Evolutionary conservation across 306 rosid species (phyloP).

Genomic region (Pyrus communis): DNA sequence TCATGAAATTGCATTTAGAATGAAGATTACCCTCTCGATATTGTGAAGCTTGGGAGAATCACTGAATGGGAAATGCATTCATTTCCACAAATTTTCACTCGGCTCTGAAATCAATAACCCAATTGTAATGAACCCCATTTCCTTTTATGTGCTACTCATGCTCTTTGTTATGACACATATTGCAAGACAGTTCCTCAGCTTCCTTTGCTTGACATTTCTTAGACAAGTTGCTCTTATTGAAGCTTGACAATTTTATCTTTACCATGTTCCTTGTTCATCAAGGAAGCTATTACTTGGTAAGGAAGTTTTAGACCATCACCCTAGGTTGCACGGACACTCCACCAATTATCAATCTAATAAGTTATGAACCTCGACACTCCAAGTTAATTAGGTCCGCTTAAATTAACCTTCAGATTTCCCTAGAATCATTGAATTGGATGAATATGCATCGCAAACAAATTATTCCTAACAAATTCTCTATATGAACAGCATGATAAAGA

Average conservation of each 20-base stretch:
- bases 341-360: too few relatives aligned
- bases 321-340: too few relatives aligned
- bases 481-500: too few relatives aligned
- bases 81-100: constrained; percentile 1
- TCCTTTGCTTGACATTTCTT: not conserved
- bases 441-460: too few relatives aligned
- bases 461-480: too few relatives aligned
- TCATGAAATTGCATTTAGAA: not conserved
- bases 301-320: not conserved
- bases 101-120: not conserved
- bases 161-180: not conserved
- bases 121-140: not conserved
- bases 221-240: not conserved
- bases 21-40: not conserved
- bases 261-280: not conserved
- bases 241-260: not conserved
- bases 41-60: not conserved
- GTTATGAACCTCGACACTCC: too few relatives aligned
- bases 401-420: too few relatives aligned
- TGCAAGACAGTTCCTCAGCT: not conserved
- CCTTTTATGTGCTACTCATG: not conserved
- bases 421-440: too few relatives aligned
- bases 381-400: too few relatives aligned
- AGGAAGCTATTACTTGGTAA: not conserved
- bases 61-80: not conserved